These are phyloP conservation scores for Myxozyma lipomycoides DNA, from an alignment of 805 yeast species.

Conservation along the genomic window DNA sequence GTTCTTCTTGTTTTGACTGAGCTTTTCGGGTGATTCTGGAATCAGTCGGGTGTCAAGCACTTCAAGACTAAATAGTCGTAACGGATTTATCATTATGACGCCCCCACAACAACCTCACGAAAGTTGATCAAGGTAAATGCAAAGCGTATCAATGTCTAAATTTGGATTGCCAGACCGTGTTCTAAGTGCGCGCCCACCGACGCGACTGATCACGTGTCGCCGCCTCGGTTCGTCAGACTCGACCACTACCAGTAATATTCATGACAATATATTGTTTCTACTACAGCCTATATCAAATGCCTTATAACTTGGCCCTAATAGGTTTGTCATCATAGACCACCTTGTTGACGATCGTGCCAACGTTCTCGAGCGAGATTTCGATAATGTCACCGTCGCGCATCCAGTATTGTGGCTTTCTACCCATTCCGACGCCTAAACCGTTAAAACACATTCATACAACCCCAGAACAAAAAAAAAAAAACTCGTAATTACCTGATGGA, in stretches of 20 bases:
- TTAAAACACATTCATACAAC: not conserved
- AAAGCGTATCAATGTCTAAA: too few species aligned
- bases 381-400: slow-evolving; percentile 46
- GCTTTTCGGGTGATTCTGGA: slow-evolving; percentile 35
- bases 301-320: slow-evolving; percentile 31
- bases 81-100: slow-evolving; percentile 13
- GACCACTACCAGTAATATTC: too few species aligned
- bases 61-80: slow-evolving; percentile 38
- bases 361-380: slow-evolving; percentile 42
- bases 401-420: slow-evolving; percentile 44
- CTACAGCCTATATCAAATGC: too few species aligned
- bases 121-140: too few species aligned
- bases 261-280: too few species aligned
- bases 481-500: slow-evolving; percentile 37
- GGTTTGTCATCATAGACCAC: slow-evolving; percentile 37
- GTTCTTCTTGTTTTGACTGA: slow-evolving; percentile 28
- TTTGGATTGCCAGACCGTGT: too few species aligned
- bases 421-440: slow-evolving; percentile 48
- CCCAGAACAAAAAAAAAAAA: not conserved
- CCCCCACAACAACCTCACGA: too few species aligned
- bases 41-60: slow-evolving; percentile 45
- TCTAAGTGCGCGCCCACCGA: too few species aligned
- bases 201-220: too few species aligned
- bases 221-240: too few species aligned
- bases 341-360: slow-evolving; percentile 44